Evolutionary conservation across 306 rosid genomes (phyloP), one percentile per base, ranked within the genome.

Genomic region (Cajanus cajan): DNA sequence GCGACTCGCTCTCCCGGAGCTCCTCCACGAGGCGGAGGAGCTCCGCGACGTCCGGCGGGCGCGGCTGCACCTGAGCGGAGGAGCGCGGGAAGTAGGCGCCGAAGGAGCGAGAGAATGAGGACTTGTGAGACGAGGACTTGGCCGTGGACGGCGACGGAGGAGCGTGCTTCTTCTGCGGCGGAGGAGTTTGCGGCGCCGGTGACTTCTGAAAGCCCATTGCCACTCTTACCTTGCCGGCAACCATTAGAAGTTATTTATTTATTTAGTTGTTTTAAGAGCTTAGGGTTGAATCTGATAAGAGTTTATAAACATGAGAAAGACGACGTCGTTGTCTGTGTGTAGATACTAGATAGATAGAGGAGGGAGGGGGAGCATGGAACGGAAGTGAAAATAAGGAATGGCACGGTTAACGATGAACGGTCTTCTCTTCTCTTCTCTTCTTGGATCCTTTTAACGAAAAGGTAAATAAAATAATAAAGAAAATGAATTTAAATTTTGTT

Each of bases 41-140:
- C 86, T 93, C 99, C 25, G 93, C 50, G 19, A 90, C 94, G 88
- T 96, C 99, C 0, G 97, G 99, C 0, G 98, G 98, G 5, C 82
- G 82, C 2, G 99, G 99, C 87, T 96, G 99, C 0, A 96, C 99
- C 91, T 96, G 99, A 12, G 98, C 91, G 5, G 97, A 91, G 47
- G 98, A 84, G 76, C 99, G 98, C 0, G 99, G 99, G 72, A 96
- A 96, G 84, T 93, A 93, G 0, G 76, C 91, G 10, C 97, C 98
- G 54, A 94, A 90, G 4, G 97, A 86, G 43, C 98, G 95, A 0
- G 97, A 84, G 92, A 96, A 90, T n/a, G 87, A 84, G 13, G 94
- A 76, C 71, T 93, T 96, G 84, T 89, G 93, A 2, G 99, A 83
- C 0, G 83, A 25, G 0, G 82, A 28, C 78, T 91, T 95, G 0